Percentiles rank a stretch among this genome's conserved stretches.
phyloP scores from a whole-genome alignment of 2,329 filamentous ascomycete species.

The Erysiphe neolycopersici region DNA sequence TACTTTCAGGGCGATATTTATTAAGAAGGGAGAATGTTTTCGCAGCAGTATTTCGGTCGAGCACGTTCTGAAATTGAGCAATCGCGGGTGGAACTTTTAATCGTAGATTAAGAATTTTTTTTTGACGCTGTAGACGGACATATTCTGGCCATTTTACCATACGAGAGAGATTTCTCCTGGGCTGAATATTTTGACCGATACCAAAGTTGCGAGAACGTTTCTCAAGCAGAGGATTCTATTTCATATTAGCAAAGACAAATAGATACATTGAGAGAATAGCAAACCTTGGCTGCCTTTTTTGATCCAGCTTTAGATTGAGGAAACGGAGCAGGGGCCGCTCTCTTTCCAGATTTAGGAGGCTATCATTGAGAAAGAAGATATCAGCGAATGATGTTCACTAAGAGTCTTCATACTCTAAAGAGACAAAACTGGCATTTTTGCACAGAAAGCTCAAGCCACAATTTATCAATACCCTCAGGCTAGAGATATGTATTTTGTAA shows the following conservation, averaged over 20 bases:
- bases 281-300: conserved; percentile 94
- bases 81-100: conserved; percentile 96
- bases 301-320: conserved; percentile 71
- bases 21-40: conserved; percentile 98
- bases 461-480: conserved; percentile 22
- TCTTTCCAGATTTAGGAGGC: conserved; percentile 96
- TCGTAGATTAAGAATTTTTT: conserved; percentile 91
- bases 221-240: conserved; percentile 95
- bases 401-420: conserved; percentile 84
- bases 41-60: conserved; percentile 88
- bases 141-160: conserved; percentile 99
- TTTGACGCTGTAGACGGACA: conserved; percentile 66
- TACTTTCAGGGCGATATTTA: conserved; percentile 99
- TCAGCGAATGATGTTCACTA: conserved; percentile 63
- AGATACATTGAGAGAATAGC: conserved; percentile 16
- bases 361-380: conserved; percentile 99
- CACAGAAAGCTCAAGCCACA: conserved; percentile 34
- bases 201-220: conserved; percentile 93
- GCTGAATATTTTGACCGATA: conserved; percentile 97
- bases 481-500: no score
- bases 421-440: conserved; percentile 23
- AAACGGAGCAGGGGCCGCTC: conserved; percentile 91
- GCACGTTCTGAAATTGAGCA: conserved; percentile 90
- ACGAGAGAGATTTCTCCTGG: conserved; percentile 77
- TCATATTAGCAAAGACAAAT: conserved; percentile 4